phyloP scores from a whole-genome alignment of 208 protist species.

The Trypanosoma lewisi region DNA sequence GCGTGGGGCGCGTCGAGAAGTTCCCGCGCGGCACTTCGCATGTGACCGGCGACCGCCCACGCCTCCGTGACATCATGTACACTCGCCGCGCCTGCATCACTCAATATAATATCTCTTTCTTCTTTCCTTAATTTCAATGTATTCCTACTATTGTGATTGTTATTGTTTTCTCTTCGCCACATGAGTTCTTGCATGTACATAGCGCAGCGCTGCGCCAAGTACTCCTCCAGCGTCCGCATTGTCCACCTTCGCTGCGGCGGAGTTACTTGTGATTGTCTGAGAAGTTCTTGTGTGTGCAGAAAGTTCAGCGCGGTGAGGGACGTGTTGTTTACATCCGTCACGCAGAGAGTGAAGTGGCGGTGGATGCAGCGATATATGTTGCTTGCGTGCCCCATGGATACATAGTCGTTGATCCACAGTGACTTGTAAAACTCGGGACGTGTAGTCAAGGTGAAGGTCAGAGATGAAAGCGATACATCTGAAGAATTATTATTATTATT shows the following conservation, averaged over 20 bases:
- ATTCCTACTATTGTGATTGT: no score
- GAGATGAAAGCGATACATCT: constrained; percentile 28
- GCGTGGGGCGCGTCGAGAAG: constrained; percentile 15
- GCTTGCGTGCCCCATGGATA: constrained; percentile 31
- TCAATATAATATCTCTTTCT: background rate
- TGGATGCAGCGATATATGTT: constrained; percentile 39
- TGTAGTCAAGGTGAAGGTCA: constrained; percentile 39
- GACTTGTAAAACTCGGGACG: constrained; percentile 31
- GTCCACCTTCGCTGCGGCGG: constrained; percentile 29
- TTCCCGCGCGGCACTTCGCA: constrained; percentile 24
- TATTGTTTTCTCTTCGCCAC: background rate
- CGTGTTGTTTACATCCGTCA: constrained; percentile 30
- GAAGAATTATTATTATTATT: background rate
- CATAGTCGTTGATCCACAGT: constrained; percentile 28
- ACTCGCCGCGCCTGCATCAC: background rate
- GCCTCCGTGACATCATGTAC: background rate
- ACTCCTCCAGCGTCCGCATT: constrained; percentile 29
- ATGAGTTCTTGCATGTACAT: constrained; percentile 4
- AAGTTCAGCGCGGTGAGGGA: constrained; percentile 15
- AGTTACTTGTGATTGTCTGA: constrained; percentile 12
- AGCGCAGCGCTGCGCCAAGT: constrained; percentile 21
- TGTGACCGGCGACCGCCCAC: constrained; percentile 25
- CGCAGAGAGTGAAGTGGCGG: constrained; percentile 32
- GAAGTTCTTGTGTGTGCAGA: constrained; percentile 25
- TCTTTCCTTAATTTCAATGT: background rate